Evolutionary conservation across 208 protist genomes (phyloP).

Genomic region (Leishmania arabica): DNA sequence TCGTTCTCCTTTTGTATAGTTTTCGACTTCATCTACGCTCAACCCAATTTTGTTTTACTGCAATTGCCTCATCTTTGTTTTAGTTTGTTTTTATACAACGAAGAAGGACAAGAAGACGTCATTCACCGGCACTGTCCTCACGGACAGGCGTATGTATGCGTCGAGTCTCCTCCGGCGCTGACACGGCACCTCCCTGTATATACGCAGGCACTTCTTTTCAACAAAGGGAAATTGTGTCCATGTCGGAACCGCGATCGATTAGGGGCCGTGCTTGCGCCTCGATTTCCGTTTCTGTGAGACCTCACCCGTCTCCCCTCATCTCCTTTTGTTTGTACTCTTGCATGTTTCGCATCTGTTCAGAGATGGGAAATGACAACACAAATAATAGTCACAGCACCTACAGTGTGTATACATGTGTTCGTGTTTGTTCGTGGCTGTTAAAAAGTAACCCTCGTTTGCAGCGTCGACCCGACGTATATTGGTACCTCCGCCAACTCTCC

Average conservation of each 20-base stretch:
- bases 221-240: too few relatives aligned
- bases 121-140: background rate
- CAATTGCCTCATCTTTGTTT: background rate
- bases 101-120: background rate
- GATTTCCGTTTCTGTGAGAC: background rate
- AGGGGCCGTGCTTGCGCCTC: background rate
- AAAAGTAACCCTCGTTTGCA: background rate
- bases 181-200: background rate
- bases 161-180: background rate
- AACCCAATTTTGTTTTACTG: background rate
- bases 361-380: background rate
- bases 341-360: background rate
- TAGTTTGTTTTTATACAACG: background rate
- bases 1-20: background rate
- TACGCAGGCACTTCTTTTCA: background rate
- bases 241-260: background rate
- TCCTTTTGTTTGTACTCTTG: background rate
- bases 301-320: background rate
- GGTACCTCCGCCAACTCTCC: conserved; percentile 1
- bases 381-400: background rate
- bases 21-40: background rate
- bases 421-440: background rate
- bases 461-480: background rate
- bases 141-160: background rate
- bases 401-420: background rate